A percentile compares a stretch with the other conserved stretches of the same genome.
Conservation (phyloP, 2,329 filamentous ascomycete genomes). For the Colletotrichum aenigma region DNA sequence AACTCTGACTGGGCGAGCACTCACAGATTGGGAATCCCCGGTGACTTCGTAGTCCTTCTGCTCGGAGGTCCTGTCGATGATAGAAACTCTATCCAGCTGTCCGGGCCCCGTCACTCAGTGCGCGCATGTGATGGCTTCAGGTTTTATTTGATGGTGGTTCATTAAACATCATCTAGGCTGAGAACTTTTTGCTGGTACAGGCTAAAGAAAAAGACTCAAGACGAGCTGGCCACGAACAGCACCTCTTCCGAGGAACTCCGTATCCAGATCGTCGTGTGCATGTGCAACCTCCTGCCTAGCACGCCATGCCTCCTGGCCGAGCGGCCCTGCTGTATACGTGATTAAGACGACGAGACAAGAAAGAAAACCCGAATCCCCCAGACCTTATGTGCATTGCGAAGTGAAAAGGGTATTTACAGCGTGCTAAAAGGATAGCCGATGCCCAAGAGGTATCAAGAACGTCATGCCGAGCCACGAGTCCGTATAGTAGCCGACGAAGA, state of each 20-base stretch:
- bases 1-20: not conserved
- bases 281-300: not conserved
- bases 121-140: not conserved
- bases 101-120: not conserved
- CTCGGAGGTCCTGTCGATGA: not conserved
- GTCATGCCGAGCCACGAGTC: not conserved
- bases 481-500: not conserved
- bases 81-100: not conserved
- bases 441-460: conserved; percentile 19
- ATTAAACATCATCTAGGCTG: conserved; percentile 15
- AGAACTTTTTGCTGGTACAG: conserved; percentile 11
- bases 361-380: not conserved
- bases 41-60: not conserved
- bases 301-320: not conserved
- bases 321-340: not conserved
- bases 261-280: not conserved
- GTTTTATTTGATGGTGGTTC: not conserved
- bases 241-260: not conserved
- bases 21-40: not conserved
- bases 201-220: not conserved
- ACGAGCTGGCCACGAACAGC: not conserved
- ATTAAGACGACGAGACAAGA: not conserved
- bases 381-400: conserved; percentile 7
- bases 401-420: conserved; percentile 16
- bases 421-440: conserved; percentile 6